phyloP scores from a whole-genome alignment of 2,329 filamentous ascomycete genomes.

The Rhinocladiella mackenziei region DNA sequence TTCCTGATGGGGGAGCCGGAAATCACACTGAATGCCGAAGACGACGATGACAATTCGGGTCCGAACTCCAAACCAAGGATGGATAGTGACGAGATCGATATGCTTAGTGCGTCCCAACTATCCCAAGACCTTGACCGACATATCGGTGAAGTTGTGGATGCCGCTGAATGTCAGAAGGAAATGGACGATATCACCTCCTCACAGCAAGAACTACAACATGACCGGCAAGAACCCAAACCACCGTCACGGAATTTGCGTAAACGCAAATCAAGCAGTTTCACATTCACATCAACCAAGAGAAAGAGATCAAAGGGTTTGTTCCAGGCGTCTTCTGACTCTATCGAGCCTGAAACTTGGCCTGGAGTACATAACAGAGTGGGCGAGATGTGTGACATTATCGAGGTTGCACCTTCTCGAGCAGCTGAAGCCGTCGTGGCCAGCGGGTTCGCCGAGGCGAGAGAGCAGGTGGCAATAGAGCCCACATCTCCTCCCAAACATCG shows the following conservation, averaged over 20 bases:
- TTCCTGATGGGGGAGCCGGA: no score
- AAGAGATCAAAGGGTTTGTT: slow-evolving; percentile 11
- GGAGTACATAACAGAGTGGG: background rate
- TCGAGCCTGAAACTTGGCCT: background rate
- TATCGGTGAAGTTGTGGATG: slow-evolving; percentile 9
- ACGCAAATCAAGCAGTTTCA: slow-evolving; percentile 14
- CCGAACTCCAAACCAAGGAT: background rate
- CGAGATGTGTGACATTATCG: slow-evolving; percentile 18
- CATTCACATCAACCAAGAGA: slow-evolving; percentile 10
- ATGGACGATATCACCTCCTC: background rate
- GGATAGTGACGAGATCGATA: slow-evolving; percentile 42
- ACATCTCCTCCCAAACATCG: slow-evolving; percentile 7
- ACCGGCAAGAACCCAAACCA: background rate
- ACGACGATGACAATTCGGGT: background rate
- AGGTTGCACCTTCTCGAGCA: slow-evolving; percentile 6
- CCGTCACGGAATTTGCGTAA: slow-evolving; percentile 11
- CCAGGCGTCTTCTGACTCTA: slow-evolving; percentile 6
- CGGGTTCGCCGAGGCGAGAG: background rate
- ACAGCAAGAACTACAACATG: background rate
- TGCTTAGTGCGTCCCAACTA: slow-evolving; percentile 44
- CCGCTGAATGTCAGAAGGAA: background rate
- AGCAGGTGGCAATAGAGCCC: background rate
- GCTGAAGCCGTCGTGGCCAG: slow-evolving; percentile 1
- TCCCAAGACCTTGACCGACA: slow-evolving; percentile 40
- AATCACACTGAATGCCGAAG: background rate